Conservation (phyloP, 331 rosid genomes). For the Rosa hybrid region DNA sequence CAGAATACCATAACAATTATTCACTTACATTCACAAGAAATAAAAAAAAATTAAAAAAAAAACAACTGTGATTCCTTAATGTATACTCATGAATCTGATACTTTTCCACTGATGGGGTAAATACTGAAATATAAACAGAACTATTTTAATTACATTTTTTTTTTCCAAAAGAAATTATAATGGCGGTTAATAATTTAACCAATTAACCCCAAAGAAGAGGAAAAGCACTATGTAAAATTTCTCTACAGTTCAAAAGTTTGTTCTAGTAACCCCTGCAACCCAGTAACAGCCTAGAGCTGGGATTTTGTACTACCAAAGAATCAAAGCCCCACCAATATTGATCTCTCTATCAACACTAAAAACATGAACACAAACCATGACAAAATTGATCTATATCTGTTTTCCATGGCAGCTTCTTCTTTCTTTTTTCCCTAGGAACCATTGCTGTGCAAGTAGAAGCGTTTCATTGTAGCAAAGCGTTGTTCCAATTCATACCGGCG, state of each 20-base stretch:
- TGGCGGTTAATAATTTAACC: slow-evolving; percentile 9
- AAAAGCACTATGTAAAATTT: background rate
- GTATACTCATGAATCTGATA: background rate
- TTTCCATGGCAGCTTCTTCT: background rate
- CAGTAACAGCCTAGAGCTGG: slow-evolving; percentile 17
- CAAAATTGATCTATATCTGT: slow-evolving; percentile 16
- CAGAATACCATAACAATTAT: background rate
- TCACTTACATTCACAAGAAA: background rate
- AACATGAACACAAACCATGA: slow-evolving; percentile 17
- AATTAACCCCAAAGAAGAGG: background rate
- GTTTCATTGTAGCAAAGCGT: slow-evolving; percentile 17
- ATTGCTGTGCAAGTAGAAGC: slow-evolving; percentile 6
- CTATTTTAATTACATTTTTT: slow-evolving; percentile 10
- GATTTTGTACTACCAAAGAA: slow-evolving; percentile 6
- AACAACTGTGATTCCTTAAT: background rate
- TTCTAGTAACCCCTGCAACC: slow-evolving; percentile 8
- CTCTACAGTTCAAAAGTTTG: slow-evolving; percentile 19
- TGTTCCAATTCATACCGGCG: slow-evolving; percentile 3
- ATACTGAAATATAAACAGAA: background rate
- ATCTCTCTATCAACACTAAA: slow-evolving; percentile 15
- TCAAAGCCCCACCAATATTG: background rate
- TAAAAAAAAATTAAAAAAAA: background rate
- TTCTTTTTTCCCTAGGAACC: background rate
- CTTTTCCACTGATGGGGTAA: background rate
- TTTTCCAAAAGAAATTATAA: slow-evolving; percentile 2